Evolutionary conservation across 495 filamentous ascomycete genomes (phyloP), one percentile per base, ranked within the genome.

Genomic region (Neurospora africana): DNA sequence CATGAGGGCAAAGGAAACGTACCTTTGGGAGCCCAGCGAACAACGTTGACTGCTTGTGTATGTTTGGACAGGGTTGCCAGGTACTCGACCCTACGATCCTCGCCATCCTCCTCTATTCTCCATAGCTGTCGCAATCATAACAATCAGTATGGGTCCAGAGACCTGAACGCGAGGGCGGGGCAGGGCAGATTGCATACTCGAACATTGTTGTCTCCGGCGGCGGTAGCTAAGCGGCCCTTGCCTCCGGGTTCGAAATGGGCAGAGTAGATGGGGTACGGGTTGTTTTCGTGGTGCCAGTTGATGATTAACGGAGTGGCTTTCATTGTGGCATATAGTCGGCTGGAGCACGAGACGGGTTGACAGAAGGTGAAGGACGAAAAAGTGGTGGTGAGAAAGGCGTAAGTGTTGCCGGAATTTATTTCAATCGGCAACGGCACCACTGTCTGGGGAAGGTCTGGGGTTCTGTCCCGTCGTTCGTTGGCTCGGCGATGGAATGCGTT

Each of bases 21-120:
- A 95, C 93, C 95, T 86, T 92, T 91, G 17, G 95, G 95, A 77
- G 92, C 91, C 86, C 94, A 99, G 75, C 95, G 87, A 23, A 99
- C 96, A 53, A 98, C 95, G 87, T 99, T 99, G 75, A 99, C 96
- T 37, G 95, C 93, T 82, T 98, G 96, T 30, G 93, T 95, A 80
- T 99, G 95, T 81, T 96, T 97, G 36, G 90, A 82, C 72, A 98
- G 85, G 0, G 94, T 98, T 58, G 93, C 93, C 70, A 99, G 81
- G 78, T 98, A 99, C 35, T 92, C 90, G 40, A 96, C 92, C 72
- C 89, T 95, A 41, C 94, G 86, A 73, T 93, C 91, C 58, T 97
- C 95, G n/a, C 92, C 94, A 72, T 90, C 90, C 30, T 87, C 83
- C 70, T 97, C 92, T 69, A 99, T 84, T 81, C 90, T 93, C 95